These are phyloP conservation scores for Francoa sonchifolia DNA, from an alignment of 441 rosid species.

Conservation along the genomic window DNA sequence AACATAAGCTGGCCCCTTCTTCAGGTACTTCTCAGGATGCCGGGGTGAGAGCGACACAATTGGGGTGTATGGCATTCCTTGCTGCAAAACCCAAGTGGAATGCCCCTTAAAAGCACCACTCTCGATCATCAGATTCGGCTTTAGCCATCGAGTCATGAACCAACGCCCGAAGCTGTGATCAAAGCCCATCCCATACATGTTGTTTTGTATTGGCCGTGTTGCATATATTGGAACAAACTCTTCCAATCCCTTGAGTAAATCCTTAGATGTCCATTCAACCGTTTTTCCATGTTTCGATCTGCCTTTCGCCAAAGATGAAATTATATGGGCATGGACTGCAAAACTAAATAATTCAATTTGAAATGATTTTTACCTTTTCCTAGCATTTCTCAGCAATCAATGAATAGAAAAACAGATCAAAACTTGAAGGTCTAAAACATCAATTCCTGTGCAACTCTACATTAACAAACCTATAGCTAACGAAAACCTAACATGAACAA, in stretches of 20 bases:
- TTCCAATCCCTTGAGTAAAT: constrained; percentile 70
- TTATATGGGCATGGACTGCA: constrained; percentile 32
- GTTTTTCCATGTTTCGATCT: constrained; percentile 96
- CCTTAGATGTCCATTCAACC: constrained; percentile 91
- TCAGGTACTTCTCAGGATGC: constrained; percentile 85
- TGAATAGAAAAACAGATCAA: not conserved
- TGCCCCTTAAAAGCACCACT: constrained; percentile 99
- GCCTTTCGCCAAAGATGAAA: constrained; percentile 84
- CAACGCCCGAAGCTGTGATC: constrained; percentile 98
- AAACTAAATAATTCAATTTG: constrained; percentile 13
- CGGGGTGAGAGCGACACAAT: constrained; percentile 77
- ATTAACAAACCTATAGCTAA: too few relatives aligned
- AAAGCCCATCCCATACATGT: constrained; percentile 95
- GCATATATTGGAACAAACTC: constrained; percentile 90
- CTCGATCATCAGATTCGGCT: constrained; percentile 91
- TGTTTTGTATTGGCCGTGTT: constrained; percentile 79
- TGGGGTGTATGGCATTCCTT: constrained; percentile 73
- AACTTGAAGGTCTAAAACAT: too few relatives aligned
- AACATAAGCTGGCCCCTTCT: constrained; percentile 91
- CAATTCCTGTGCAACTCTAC: too few relatives aligned
- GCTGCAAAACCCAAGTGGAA: constrained; percentile 96
- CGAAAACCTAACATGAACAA: too few relatives aligned
- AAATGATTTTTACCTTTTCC: too few relatives aligned
- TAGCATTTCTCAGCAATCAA: not conserved
- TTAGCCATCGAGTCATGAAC: constrained; percentile 79